phyloP scores from a whole-genome alignment of 306 rosid genomes.

The Aeschynomene evenia region DNA sequence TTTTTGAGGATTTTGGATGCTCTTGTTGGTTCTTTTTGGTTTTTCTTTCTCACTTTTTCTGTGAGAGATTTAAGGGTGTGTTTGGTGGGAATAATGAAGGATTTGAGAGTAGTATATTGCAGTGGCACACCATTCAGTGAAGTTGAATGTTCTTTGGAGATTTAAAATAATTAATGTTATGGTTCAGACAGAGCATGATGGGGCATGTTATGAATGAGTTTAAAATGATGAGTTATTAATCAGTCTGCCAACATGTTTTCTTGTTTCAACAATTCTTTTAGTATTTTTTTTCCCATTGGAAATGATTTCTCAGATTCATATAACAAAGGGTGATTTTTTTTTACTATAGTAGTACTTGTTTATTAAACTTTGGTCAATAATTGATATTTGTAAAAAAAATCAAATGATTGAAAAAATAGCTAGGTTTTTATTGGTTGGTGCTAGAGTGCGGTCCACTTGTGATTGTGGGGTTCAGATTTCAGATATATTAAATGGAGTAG shows the following conservation, averaged over 20 bases:
- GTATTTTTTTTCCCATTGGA: neutral
- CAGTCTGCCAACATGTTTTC: neutral
- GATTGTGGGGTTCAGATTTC: too few species aligned
- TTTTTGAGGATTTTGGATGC: neutral
- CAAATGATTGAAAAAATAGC: neutral
- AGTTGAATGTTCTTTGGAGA: conserved; percentile 15
- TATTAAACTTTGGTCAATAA: neutral
- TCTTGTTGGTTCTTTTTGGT: neutral
- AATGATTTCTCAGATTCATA: neutral
- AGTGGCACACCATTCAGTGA: neutral
- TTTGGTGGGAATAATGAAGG: conserved; percentile 8
- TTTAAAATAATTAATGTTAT: conserved; percentile 10
- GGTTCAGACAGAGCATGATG: neutral
- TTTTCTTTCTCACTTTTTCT: neutral
- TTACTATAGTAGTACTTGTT: neutral
- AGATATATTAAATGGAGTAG: conserved; percentile 11
- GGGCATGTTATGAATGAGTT: conserved; percentile 3
- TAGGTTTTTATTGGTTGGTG: conserved; percentile 13
- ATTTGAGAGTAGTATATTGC: neutral
- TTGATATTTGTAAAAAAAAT: neutral
- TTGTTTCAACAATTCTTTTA: neutral
- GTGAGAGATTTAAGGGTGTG: neutral
- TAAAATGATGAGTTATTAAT: neutral
- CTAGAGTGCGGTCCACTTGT: conserved; percentile 24
- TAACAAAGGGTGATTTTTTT: neutral